Evolutionary conservation across 2,329 filamentous ascomycete species (phyloP).

Genomic region (Cylindrodendrum hubeiense): DNA sequence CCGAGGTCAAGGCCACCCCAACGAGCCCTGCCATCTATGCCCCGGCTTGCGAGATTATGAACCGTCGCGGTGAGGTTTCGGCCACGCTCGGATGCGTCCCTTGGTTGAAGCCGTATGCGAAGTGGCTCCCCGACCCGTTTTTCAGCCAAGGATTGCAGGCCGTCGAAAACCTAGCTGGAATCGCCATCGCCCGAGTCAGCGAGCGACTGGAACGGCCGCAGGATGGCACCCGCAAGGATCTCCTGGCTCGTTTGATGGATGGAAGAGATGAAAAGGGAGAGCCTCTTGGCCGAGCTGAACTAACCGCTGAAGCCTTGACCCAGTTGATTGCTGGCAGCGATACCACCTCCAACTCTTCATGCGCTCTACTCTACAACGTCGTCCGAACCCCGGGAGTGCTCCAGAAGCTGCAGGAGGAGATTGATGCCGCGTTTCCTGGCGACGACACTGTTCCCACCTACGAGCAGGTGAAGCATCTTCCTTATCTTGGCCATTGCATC

Average conservation of each 20-base stretch:
- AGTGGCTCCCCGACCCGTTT: constrained; percentile 85
- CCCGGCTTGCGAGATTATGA: constrained; percentile 89
- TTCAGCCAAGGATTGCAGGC: constrained; percentile 81
- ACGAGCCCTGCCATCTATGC: constrained; percentile 75
- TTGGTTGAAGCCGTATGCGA: constrained; percentile 81
- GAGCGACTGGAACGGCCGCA: constrained; percentile 77
- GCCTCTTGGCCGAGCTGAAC: constrained; percentile 80
- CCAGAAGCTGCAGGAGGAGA: constrained; percentile 76
- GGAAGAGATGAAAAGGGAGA: constrained; percentile 85
- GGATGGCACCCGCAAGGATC: constrained; percentile 76
- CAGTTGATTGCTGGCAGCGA: constrained; percentile 87
- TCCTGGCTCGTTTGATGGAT: constrained; percentile 87
- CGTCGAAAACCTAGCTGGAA: constrained; percentile 85
- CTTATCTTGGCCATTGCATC: constrained; percentile 82
- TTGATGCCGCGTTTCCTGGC: constrained; percentile 76
- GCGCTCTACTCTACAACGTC: constrained; percentile 84
- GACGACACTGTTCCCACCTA: constrained; percentile 75
- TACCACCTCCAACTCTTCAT: constrained; percentile 84
- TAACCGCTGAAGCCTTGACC: constrained; percentile 90
- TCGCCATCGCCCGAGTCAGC: constrained; percentile 86
- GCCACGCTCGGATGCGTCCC: constrained; percentile 83
- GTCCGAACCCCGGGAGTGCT: constrained; percentile 78
- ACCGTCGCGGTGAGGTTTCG: constrained; percentile 88
- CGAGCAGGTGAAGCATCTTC: constrained; percentile 79
- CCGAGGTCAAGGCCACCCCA: constrained; percentile 75